These are phyloP conservation scores for Chenopodium berlandieri DNA, from an alignment of 148 eudicot species.

Conservation along the genomic window DNA sequence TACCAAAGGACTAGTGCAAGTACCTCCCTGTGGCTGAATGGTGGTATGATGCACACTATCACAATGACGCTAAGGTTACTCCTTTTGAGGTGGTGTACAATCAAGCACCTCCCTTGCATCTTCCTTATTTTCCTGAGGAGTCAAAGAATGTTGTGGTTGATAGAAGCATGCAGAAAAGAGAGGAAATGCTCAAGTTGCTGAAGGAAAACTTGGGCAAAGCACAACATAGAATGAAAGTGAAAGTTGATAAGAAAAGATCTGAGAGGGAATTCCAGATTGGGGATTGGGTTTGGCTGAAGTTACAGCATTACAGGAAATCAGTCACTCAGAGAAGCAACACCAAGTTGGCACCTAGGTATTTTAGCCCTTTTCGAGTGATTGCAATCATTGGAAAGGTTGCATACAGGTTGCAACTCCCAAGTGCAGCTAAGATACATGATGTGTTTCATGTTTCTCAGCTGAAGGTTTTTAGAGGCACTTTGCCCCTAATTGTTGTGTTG, in stretches of 20 bases:
- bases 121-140: background rate
- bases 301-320: background rate
- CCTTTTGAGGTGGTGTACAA: background rate
- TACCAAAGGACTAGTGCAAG: too few species aligned
- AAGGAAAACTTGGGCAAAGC: background rate
- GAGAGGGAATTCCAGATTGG: background rate
- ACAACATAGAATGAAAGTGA: background rate
- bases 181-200: background rate
- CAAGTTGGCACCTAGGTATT: too few species aligned
- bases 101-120: background rate
- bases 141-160: background rate
- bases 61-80: background rate
- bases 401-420: too few species aligned
- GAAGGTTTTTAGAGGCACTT: too few species aligned
- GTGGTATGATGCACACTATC: background rate
- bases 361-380: too few species aligned
- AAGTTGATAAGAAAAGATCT: background rate
- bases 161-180: background rate
- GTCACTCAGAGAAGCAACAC: too few species aligned
- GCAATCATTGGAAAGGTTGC: too few species aligned
- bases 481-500: too few species aligned
- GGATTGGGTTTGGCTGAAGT: background rate
- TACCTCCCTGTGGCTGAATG: too few species aligned
- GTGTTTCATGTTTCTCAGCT: too few species aligned
- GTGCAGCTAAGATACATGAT: too few species aligned